phyloP scores from a whole-genome alignment of 768 basidiomycete species.

The Collybiopsis luxurians region DNA sequence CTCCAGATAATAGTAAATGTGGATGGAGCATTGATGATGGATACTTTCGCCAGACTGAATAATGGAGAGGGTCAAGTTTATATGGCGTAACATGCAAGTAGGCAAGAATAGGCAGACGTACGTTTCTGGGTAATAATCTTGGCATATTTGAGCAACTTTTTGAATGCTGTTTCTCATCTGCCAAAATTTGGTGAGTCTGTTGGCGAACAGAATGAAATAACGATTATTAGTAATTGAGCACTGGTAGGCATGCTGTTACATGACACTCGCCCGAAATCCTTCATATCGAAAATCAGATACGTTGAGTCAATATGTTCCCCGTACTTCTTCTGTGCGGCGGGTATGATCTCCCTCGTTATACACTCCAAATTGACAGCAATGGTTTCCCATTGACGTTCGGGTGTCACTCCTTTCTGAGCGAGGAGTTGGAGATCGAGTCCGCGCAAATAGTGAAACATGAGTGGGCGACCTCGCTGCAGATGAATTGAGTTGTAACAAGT shows the following conservation, averaged over 20 bases:
- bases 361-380: conserved; percentile 66
- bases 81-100: no score
- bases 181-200: conserved; percentile 69
- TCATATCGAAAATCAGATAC: conserved; percentile 67
- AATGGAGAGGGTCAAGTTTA: not conserved
- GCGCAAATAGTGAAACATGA: conserved; percentile 67
- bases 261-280: conserved; percentile 59
- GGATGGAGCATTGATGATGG: conserved; percentile 69
- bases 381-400: conserved; percentile 61
- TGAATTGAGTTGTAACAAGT: not conserved
- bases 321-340: conserved; percentile 58
- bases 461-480: conserved; percentile 65
- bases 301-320: conserved; percentile 47
- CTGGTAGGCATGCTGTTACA: no score
- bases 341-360: conserved; percentile 63
- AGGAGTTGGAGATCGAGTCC: conserved; percentile 56
- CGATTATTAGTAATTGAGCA: no score
- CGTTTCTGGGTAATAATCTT: conserved; percentile 80
- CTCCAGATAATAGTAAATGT: conserved; percentile 75
- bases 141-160: conserved; percentile 67
- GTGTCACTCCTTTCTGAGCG: conserved; percentile 48
- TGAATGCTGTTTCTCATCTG: conserved; percentile 66
- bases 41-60: conserved; percentile 62
- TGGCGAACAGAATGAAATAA: not conserved
- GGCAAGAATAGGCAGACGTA: conserved; percentile 26